phyloP scores from a whole-genome alignment of 352 stramenopile genomes.

The Pythium pyrilobum region DNA sequence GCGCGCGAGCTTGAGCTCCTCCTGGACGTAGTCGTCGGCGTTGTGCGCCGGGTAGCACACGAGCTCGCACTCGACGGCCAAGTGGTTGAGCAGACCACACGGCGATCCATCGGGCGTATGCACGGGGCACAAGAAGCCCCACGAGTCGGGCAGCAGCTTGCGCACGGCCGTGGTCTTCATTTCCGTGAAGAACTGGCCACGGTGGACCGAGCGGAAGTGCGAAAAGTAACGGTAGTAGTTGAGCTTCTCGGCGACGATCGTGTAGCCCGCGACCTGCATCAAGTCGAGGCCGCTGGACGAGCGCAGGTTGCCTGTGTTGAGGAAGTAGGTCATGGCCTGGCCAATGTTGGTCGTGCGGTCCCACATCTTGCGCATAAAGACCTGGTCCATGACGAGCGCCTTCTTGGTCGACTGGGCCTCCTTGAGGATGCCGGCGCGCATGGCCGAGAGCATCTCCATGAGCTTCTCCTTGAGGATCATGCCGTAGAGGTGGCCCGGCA shows the following conservation, averaged over 20 bases:
- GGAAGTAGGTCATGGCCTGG: constrained; percentile 96
- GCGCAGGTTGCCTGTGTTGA: constrained; percentile 98
- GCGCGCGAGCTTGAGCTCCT: constrained; percentile 73
- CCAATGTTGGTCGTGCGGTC: constrained; percentile 89
- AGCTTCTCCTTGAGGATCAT: constrained; percentile 99
- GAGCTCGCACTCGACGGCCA: constrained; percentile 91
- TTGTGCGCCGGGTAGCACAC: constrained; percentile 75
- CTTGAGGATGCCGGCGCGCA: constrained; percentile 78
- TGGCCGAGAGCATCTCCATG: constrained; percentile 86
- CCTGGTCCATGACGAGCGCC: constrained; percentile 67
- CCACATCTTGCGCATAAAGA: constrained; percentile 93
- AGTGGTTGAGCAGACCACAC: constrained; percentile 98
- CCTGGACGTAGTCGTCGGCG: constrained; percentile 58
- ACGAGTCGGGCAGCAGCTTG: constrained; percentile 98
- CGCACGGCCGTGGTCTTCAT: constrained; percentile 99
- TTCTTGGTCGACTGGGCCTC: constrained; percentile 49
- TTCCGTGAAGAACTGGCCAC: constrained; percentile 99
- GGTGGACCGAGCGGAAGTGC: constrained; percentile 98
- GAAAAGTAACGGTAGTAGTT: constrained; percentile 99
- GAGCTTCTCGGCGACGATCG: constrained; percentile 98
- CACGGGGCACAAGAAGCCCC: constrained; percentile 99
- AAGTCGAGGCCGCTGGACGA: constrained; percentile 97
- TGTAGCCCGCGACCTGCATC: constrained; percentile 97
- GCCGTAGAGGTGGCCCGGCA: constrained; percentile 94
- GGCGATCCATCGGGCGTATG: constrained; percentile 99